These are phyloP conservation scores for Alternaria arbusti DNA, from an alignment of 2,329 filamentous ascomycete genomes.

Conservation along the genomic window DNA sequence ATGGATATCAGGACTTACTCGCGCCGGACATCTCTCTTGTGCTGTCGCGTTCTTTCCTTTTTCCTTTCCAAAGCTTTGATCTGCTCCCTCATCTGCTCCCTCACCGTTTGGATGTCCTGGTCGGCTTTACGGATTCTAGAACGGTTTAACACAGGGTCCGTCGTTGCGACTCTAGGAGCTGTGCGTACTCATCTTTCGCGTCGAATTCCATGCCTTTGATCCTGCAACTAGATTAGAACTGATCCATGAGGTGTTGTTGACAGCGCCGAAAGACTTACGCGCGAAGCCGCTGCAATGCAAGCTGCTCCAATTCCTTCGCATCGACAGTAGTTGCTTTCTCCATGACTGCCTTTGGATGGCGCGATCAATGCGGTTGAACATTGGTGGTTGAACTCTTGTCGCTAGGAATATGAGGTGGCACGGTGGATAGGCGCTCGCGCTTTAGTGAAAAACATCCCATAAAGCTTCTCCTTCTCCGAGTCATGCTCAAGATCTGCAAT, in stretches of 20 bases:
- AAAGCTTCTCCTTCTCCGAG: too few species aligned
- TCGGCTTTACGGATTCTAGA: neutral
- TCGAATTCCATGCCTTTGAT: neutral
- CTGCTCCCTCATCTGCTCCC: neutral
- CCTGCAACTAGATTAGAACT: neutral
- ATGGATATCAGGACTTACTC: neutral
- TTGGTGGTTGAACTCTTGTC: neutral
- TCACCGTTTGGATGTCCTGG: too few species aligned
- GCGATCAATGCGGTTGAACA: neutral
- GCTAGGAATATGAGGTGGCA: neutral
- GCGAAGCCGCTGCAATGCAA: neutral
- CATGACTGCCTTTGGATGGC: neutral
- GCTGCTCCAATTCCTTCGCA: neutral
- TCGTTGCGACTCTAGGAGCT: neutral
- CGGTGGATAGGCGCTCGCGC: neutral
- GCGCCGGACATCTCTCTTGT: neutral
- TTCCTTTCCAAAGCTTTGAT: neutral
- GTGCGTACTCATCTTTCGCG: neutral
- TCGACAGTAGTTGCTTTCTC: neutral
- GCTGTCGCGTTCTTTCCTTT: neutral
- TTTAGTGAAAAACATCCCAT: neutral
- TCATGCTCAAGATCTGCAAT: too few species aligned
- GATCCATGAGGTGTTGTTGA: neutral
- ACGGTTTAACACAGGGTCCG: neutral
- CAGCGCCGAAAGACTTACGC: neutral